Base-by-base conservation (phyloP, 139 green algal species). In the Pseudopediastrum boryanum region DNA sequence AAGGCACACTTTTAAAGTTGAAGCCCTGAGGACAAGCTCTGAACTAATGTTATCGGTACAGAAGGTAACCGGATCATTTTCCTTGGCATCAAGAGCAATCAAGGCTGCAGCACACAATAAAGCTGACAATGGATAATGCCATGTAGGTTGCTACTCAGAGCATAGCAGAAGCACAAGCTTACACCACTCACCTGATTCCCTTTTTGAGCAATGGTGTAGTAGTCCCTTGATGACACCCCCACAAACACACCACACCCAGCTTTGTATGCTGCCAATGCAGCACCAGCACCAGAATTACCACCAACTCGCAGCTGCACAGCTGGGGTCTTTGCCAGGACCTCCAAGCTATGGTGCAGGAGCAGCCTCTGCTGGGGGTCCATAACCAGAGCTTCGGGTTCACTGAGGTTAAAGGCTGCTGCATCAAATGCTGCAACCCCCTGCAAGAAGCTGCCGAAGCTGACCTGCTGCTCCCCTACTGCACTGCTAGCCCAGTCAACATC, bases 341-440 rank as follows among this genome's bases (percentile, higher is more conserved):
- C 72, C 48, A 27, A 80, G 6, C 56, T 76, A 0, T 64, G 7
- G 83, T 92, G 77, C 64, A 97, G 75, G 59, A 97, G 84, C 84
- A 97, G 75, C 19, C 94, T 82, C 83, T 98, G 94, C 81, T 98
- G 94, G 0, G 93, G 92, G 77, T 97, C 93, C 82, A 96, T 88
- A 2, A 90, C 75, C 2, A 59, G 56, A 16, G 91, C 91, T 65
- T 97, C 93, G 10, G 64, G 43, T 2, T 72, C 69, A 21, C 67
- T 50, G 1, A 96, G 46, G 23, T 79, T 75, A 75, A 97, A 96
- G 1, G 87, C 85, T 3, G 76, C 76, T 2, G 87, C 78, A 76
- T 98, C 94, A 83, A 98, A 98, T 19, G 71, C 42, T 13, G 80
- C 68, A 10, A 89, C 77, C 42, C 72, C 69, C 6, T 29, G 31